Conservation (phyloP, 352 stramenopile species). For the Globisporangium alternatum region DNA sequence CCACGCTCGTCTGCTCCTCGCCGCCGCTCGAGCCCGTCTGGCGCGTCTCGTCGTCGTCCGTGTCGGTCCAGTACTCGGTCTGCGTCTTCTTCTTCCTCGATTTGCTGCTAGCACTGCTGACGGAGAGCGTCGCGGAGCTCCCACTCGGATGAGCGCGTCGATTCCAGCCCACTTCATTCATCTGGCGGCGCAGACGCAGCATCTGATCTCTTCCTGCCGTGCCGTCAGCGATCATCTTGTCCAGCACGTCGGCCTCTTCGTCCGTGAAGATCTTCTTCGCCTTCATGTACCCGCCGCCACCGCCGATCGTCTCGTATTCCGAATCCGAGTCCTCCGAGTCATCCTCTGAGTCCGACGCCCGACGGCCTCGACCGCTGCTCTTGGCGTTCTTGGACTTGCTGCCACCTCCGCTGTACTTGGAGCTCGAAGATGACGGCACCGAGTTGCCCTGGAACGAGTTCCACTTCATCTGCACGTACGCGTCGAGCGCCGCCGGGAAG, state of each 20-base stretch:
- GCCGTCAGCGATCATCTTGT: constrained; percentile 79
- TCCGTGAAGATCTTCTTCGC: constrained; percentile 59
- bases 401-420: background rate
- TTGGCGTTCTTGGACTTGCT: constrained; percentile 14
- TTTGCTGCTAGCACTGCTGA: constrained; percentile 27
- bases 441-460: constrained; percentile 54
- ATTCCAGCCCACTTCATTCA: constrained; percentile 62
- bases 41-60: constrained; percentile 41
- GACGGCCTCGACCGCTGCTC: background rate
- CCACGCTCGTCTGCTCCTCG: constrained; percentile 31
- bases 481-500: constrained; percentile 58
- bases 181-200: constrained; percentile 58
- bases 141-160: constrained; percentile 33
- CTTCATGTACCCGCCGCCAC: constrained; percentile 50
- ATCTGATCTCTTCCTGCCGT: constrained; percentile 68
- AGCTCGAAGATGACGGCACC: constrained; percentile 10
- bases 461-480: constrained; percentile 81
- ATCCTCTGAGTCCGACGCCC: constrained; percentile 29
- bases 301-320: constrained; percentile 38
- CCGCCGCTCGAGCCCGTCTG: constrained; percentile 31
- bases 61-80: constrained; percentile 40
- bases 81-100: constrained; percentile 26
- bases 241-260: constrained; percentile 69
- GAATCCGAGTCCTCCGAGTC: constrained; percentile 55
- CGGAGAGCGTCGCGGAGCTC: background rate